Percentiles rank a stretch among this genome's conserved stretches.
Evolutionary conservation across 192 early-diverging fungal genomes (phyloP).

Genomic region (Dispira parvispora): DNA sequence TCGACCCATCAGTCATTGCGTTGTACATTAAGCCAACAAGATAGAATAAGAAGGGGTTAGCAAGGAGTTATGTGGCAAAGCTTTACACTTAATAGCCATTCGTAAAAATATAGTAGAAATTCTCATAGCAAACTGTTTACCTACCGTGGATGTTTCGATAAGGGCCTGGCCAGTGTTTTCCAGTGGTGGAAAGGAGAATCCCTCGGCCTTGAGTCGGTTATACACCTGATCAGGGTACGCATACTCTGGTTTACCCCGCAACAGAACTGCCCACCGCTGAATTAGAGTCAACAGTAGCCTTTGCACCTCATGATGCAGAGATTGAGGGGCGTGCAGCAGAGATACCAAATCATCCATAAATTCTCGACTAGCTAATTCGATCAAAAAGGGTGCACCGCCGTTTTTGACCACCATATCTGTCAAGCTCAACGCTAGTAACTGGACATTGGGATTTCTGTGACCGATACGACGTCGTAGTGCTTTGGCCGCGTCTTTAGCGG

Average conservation of each 20-base stretch:
- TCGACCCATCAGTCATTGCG: too few relatives aligned
- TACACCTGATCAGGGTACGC: constrained; percentile 67
- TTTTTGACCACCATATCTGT: constrained; percentile 93
- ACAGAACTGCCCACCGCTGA: constrained; percentile 81
- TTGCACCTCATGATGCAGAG: constrained; percentile 41
- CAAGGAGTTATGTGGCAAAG: too few relatives aligned
- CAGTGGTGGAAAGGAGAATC: constrained; percentile 55
- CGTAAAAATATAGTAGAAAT: too few relatives aligned
- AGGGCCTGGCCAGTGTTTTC: constrained; percentile 43
- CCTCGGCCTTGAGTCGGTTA: constrained; percentile 60
- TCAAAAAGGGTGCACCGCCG: constrained; percentile 68
- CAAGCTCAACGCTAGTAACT: constrained; percentile 73
- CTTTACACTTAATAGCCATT: too few relatives aligned
- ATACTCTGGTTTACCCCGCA: constrained; percentile 61
- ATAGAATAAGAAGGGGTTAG: too few relatives aligned
- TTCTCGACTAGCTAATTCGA: constrained; percentile 71
- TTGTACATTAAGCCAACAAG: too few relatives aligned
- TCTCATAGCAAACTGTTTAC: too few relatives aligned
- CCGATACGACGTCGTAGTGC: constrained; percentile 63
- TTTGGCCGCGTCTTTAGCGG: constrained; percentile 53
- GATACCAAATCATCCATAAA: constrained; percentile 74
- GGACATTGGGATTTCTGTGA: constrained; percentile 91
- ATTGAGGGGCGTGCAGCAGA: constrained; percentile 38
- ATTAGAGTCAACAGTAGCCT: constrained; percentile 56
- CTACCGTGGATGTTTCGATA: constrained; percentile 59